Percentiles rank a stretch among this genome's conserved stretches.
These are phyloP conservation scores for Cytospora chrysosperma DNA, from an alignment of 2,329 filamentous ascomycete species.

Conservation along the genomic window DNA sequence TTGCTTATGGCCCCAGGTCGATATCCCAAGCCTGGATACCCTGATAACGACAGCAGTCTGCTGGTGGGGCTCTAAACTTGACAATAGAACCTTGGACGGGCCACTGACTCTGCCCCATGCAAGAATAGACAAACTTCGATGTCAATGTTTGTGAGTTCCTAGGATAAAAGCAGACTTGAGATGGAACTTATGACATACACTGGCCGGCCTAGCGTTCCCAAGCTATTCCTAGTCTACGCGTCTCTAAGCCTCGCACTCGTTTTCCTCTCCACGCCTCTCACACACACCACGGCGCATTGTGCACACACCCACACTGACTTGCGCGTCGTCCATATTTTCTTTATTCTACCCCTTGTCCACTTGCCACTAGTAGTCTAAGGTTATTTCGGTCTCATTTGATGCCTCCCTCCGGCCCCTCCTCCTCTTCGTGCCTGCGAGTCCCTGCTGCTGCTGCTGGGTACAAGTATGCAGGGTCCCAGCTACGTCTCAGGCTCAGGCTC, in stretches of 20 bases:
- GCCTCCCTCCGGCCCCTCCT: slow-evolving; percentile 24
- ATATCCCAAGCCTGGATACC: not conserved
- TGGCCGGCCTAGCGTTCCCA: not conserved
- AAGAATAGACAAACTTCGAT: not conserved
- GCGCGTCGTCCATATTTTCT: slow-evolving; percentile 12
- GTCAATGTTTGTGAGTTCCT: not conserved
- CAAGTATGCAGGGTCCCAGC: slow-evolving; percentile 19
- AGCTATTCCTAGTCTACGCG: not conserved
- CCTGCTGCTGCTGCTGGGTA: slow-evolving; percentile 18
- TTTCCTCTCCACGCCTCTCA: not conserved
- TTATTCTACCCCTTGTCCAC: slow-evolving; percentile 4
- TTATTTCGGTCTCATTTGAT: slow-evolving; percentile 18
- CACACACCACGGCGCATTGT: slow-evolving; percentile 14
- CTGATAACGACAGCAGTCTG: not conserved
- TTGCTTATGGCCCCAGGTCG: not conserved
- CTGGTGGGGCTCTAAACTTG: not conserved
- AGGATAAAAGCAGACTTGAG: not conserved
- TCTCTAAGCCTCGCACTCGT: slow-evolving; percentile 2
- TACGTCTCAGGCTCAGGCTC: slow-evolving; percentile 13
- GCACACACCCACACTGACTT: slow-evolving; percentile 16
- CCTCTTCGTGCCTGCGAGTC: slow-evolving; percentile 17
- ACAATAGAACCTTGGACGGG: no score
- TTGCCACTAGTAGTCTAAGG: slow-evolving; percentile 12
- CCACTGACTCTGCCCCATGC: not conserved
- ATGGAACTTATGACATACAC: not conserved